Base-by-base conservation (phyloP, 2,329 filamentous ascomycete species). In the Fusarium musae region DNA sequence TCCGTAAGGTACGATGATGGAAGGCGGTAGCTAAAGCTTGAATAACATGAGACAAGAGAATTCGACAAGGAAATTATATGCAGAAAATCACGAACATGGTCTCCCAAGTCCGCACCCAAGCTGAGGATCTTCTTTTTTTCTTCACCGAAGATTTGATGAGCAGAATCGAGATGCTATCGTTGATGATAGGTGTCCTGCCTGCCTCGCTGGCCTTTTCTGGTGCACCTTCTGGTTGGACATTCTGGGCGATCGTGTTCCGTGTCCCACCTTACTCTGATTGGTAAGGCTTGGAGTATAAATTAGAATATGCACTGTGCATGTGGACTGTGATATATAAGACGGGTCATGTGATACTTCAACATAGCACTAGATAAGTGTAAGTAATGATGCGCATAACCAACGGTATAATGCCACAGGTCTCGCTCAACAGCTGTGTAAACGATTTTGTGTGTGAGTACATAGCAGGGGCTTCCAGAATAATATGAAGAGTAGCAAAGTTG, bases 121-220 rank as follows among this genome's bases (percentile, higher is more conserved):
- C 72, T 69, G 60, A 54, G 54, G n/a, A 66, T 58, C 21, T 36
- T 58, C 43, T 54, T 63, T n/a, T 23, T 26, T 32, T 50, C 47
- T 58, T 69, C 66, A 63, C 69, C 42, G 60, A 56, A 50, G 58
- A 65, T 57, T 63, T 58, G 53, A 50, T 44, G 67, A 68, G 72
- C 62, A 58, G 66, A 64, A 75, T 58, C 47, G 63, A 74, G 56
- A 52, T 73, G 50, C 61, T 66, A 53, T 73, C 59, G 58, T 47
- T 56, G 59, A 63, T 59, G 69, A 74, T 71, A 70, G 63, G 72
- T 73, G 61, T 76, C 61, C 63, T 78, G 77, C 77, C 70, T 78
- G 77, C 77, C 70, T 78, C 76, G 77, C 77, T 78, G 77, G 77
- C 77, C 77, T 78, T 78, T 78, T 78, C 77, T 70, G 60, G 57